phyloP scores from a whole-genome alignment of 225 moss, liverwort and hornwort genomes.

The Pseudisothecium myosuroides region DNA sequence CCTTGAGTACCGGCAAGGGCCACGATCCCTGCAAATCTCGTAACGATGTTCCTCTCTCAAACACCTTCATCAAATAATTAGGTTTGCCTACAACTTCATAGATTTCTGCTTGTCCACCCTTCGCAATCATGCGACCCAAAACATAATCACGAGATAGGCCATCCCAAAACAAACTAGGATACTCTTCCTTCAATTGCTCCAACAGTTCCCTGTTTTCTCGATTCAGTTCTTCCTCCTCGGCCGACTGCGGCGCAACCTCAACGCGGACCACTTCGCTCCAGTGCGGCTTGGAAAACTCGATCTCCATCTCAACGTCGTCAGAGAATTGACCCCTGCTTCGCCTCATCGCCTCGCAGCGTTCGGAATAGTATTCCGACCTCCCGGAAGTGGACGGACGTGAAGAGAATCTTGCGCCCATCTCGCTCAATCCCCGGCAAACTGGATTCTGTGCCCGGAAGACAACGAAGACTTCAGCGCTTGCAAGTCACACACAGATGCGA shows the following conservation, averaged over 20 bases:
- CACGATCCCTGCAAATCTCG: accelerated
- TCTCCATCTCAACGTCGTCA: not conserved
- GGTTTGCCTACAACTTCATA: not conserved
- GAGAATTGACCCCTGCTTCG: not conserved
- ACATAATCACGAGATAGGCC: accelerated
- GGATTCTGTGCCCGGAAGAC: not conserved
- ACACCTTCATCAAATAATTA: accelerated
- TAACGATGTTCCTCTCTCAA: not conserved
- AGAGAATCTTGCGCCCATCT: not conserved
- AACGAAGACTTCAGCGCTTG: not conserved
- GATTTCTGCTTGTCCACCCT: not conserved
- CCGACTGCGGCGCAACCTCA: not conserved
- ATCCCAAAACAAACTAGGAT: accelerated
- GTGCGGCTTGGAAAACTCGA: not conserved
- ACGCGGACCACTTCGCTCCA: not conserved
- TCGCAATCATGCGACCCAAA: not conserved
- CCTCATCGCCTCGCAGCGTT: not conserved
- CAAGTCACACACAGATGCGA: not conserved
- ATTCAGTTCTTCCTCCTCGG: not conserved
- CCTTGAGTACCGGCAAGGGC: not conserved
- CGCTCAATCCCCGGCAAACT: not conserved
- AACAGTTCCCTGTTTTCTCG: not conserved
- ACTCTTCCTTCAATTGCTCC: accelerated
- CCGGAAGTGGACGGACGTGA: not conserved
- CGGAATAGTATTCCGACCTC: not conserved